A percentile compares a stretch with the other conserved stretches of the same genome.
Conservation (phyloP, 2,329 filamentous ascomycete species). For the Sarocladiaceae sp. region DNA sequence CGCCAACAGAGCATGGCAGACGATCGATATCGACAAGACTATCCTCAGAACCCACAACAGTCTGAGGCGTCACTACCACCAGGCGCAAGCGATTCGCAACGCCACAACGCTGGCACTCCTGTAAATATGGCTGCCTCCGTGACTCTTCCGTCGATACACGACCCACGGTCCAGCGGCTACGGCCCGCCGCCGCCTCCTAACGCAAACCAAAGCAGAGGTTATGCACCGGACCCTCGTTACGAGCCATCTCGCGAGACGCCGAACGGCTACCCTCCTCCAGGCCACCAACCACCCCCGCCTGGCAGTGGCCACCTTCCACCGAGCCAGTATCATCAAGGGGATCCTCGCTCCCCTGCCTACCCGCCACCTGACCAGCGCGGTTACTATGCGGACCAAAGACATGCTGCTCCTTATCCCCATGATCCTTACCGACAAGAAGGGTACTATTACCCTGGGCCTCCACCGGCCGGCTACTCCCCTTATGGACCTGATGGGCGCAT, state of each 20-base stretch:
- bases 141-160: conserved; percentile 47
- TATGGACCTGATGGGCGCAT: conserved; percentile 18
- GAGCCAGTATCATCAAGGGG: conserved; percentile 29
- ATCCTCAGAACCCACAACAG: conserved; percentile 23
- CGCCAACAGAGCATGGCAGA: conserved; percentile 33
- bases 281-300: conserved; percentile 16
- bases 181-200: conserved; percentile 23
- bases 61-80: background rate
- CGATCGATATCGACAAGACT: conserved; percentile 33
- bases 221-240: conserved; percentile 32
- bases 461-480: conserved; percentile 17
- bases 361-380: conserved; percentile 35
- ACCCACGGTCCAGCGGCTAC: conserved; percentile 33
- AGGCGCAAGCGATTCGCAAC: background rate
- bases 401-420: conserved; percentile 23
- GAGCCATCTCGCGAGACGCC: conserved; percentile 36
- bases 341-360: conserved; percentile 30
- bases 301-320: conserved; percentile 30
- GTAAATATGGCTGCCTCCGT: conserved; percentile 39
- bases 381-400: conserved; percentile 31
- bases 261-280: conserved; percentile 40
- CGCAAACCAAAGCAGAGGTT: conserved; percentile 24
- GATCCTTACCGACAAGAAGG: conserved; percentile 28
- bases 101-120: conserved; percentile 17
- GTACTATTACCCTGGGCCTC: conserved; percentile 30